Evolutionary conservation across 768 basidiomycete species (phyloP), one percentile per base, ranked within the genome.

Genomic region (Tephrocybe sp.): DNA sequence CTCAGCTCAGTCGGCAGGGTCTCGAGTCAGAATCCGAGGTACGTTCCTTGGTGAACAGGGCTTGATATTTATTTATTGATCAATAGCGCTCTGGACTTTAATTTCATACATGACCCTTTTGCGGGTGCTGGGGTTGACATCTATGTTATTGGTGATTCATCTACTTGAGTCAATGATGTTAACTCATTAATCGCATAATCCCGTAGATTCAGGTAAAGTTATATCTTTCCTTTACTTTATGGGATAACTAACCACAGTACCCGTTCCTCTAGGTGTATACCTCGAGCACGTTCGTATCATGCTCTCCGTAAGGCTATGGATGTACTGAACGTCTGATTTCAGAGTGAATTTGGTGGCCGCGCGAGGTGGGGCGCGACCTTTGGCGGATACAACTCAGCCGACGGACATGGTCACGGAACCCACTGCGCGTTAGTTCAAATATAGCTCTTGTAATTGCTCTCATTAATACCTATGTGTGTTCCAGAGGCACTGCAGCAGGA

Each of bases 351-450:
- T 47, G 70, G 62, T 49, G 74, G 72, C 3, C 73, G 76, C 28
- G 75, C 74, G 15, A 54, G 47, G 13, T 74, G 70, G 69, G 76
- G 74, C 8, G 58, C 62, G 1, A 69, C 65, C 26, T 72, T 74
- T 45, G 67, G 67, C 12, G 62, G 53, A 34, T 57, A 63, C 47
- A 28, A 53, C 5, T 37, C 13, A 1, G 53, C 34, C 31, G 74
- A 76, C 55, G 70, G 67, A n/a, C 60, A 71, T 53, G 74, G 73
- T 15, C 74, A 76, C 49, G 75, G 74, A 18, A 74, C 75, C 28
- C 73, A 73, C 55, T 56, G 43, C 53, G 66, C 71, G 66, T 70
- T 52, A 47, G 69, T 58, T 2, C n/a, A n/a, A n/a, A n/a, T n/a
- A n/a, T n/a, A n/a, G 6, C 27, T 9, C 5, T 22, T 12, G 22